Base-by-base conservation (phyloP, 1,284 basidiomycete genomes). In the Irpex sp. region DNA sequence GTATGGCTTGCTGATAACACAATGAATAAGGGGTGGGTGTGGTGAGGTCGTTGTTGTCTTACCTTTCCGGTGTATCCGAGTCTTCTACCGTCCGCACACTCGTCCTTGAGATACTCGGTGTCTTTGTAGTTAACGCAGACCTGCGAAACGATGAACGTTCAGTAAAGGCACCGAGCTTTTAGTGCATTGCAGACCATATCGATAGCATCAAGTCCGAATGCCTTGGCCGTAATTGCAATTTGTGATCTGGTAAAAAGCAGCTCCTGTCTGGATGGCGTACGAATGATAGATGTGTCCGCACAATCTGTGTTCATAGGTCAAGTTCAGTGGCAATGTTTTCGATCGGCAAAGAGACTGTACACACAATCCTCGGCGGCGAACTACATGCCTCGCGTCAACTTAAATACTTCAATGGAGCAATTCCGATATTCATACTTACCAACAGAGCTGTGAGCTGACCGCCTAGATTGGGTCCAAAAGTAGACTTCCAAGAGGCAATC, bases 91-190 rank as follows among this genome's bases (percentile, higher is more conserved):
- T 97, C 94, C 63, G 82, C 76, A 61, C 91, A 93, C 74, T 97
- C 95, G 3, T 90, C 85, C 58, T 79, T 77, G 17, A 97, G 80
- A 66, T 87, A 86, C 4, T 83, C 82, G 3, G 79, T 71, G 72
- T 96, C 88, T 72, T 93, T 92, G 79, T 95, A 97, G 72, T 95
- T 89, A 44, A 96, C 87, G 73, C 95, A 97, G 1, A 97, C 94
- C 91, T 94, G 44, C 37, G 19, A 6, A 17, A 15, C 19, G 54
- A 56, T 52, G 9, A 19, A 34, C 17, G 37, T 17, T n/a, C 56
- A 44, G 13, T 11, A 52, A 54, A 57, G 44, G 37, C 13, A 44
- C 13, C 44, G 9, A 52, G 31, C 58, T 57, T n/a, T 31, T 49
- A 26, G 17, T 55, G 34, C 15, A 38, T 37, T 47, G 44, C 74